Evolutionary conservation across 257 asterid genomes (phyloP), one percentile per base, ranked within the genome.

Genomic region (Gentiana macrophylla): DNA sequence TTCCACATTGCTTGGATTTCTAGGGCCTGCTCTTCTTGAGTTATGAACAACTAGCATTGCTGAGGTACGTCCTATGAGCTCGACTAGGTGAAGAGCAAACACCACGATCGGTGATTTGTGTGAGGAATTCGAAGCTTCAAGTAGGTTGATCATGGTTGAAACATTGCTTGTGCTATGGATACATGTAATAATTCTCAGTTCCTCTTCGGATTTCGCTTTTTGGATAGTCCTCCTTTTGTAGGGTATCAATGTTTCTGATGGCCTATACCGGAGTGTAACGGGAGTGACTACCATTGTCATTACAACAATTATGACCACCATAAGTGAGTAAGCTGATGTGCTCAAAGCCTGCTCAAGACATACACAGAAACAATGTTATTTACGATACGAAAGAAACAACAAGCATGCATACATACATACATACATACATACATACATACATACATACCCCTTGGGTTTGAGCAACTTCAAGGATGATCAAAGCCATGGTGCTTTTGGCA

Each of bases 41-140:
- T 46, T 72, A 47, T 91, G 94, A 24, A 81, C 90, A 41, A 84
- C 76, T 37, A 87, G 58, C 80, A 71, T 80, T 32, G 95, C 75
- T 36, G 95, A 56, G 63, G 93, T 94, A 1, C 98, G 90, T 1
- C 96, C 97, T 33, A 84, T 79, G 4, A 75, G 90, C 82, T 91
- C 98, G 6, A 87, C 81, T 8, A 91, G 73, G 61, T 91, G 97
- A 52, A 87, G 80, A 38, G 80, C 94, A 37, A 72, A 81, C 34
- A 81, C 90, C 8, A 61, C 66, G 62, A 91, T 71, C 2, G 90
- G 94, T 52, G 84, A 69, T 37, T 69, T 65, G 5, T 35, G 45
- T 45, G 76, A 63, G 69, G 95, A 62, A 38, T 83, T 76, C 8
- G 95, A 78, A 12, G 89, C 66, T 71, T 84, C 73, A 55, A 91